Conservation (phyloP, 441 rosid genomes). For the Kokia cookei region DNA sequence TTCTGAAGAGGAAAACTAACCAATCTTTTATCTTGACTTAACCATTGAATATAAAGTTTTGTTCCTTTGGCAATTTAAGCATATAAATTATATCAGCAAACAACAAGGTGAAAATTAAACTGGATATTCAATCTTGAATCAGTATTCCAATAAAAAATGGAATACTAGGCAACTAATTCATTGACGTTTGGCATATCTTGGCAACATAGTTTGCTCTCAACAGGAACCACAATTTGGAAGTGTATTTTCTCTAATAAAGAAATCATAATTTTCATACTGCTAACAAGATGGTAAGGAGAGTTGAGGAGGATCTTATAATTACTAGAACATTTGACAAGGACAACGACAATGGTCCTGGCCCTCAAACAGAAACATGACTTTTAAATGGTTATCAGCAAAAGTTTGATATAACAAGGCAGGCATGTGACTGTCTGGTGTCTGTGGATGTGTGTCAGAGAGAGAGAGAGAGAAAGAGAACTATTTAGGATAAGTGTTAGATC, state of each 20-base stretch:
- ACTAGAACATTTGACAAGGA: background rate
- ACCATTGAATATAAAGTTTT: background rate
- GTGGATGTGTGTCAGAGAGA: background rate
- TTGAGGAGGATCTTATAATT: background rate
- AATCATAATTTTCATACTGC: background rate
- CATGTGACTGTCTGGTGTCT: background rate
- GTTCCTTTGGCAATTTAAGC: background rate
- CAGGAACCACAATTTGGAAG: background rate
- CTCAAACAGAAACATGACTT: background rate
- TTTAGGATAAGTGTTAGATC: conserved; percentile 4
- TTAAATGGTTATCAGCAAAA: background rate
- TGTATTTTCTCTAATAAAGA: background rate
- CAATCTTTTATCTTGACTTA: background rate
- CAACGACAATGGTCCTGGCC: background rate
- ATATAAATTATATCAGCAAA: background rate
- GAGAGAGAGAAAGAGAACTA: background rate
- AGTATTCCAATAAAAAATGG: background rate
- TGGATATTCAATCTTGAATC: background rate
- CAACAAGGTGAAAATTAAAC: background rate
- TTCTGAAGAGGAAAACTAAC: background rate
- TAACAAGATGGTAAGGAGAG: background rate
- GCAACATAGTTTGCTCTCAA: background rate
- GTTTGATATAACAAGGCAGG: background rate
- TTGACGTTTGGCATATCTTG: background rate
- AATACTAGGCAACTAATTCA: background rate